Percentiles rank a stretch among this genome's conserved stretches.
Conservation (phyloP, 2,329 filamentous ascomycete species). For the Lasiodiplodia hormozganensis region DNA sequence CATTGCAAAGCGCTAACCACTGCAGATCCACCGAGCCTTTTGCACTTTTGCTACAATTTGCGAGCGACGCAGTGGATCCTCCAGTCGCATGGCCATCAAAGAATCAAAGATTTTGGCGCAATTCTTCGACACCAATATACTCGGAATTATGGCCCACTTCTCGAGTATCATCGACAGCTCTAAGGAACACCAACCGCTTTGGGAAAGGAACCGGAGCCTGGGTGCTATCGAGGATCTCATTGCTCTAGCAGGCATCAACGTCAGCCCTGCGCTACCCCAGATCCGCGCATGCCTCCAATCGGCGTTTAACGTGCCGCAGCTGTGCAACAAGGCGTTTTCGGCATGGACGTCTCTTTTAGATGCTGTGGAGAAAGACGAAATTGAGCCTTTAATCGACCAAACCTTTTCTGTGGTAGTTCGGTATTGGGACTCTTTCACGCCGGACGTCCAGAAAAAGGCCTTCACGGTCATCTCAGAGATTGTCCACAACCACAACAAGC, state of each 20-base stretch:
- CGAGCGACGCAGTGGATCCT: conserved; percentile 52
- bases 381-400: conserved; percentile 81
- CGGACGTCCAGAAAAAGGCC: conserved; percentile 65
- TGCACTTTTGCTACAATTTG: conserved; percentile 55
- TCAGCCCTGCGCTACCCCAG: conserved; percentile 85
- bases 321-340: conserved; percentile 80
- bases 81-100: conserved; percentile 54
- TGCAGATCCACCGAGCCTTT: conserved; percentile 57
- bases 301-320: conserved; percentile 74
- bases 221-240: conserved; percentile 90
- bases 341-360: conserved; percentile 84
- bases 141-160: conserved; percentile 85
- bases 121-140: conserved; percentile 82
- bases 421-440: conserved; percentile 75
- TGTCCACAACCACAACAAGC: conserved; percentile 65
- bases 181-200: conserved; percentile 61
- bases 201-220: conserved; percentile 79
- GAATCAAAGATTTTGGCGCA: conserved; percentile 67
- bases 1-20: conserved; percentile 10
- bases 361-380: conserved; percentile 74
- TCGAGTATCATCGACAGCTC: conserved; percentile 79
- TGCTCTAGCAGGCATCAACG: conserved; percentile 72
- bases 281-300: conserved; percentile 93
- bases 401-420: conserved; percentile 87
- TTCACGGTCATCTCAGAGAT: conserved; percentile 70